phyloP scores from a whole-genome alignment of 371 early-diverging fungal genomes.

The Umbelopsis sp. region DNA sequence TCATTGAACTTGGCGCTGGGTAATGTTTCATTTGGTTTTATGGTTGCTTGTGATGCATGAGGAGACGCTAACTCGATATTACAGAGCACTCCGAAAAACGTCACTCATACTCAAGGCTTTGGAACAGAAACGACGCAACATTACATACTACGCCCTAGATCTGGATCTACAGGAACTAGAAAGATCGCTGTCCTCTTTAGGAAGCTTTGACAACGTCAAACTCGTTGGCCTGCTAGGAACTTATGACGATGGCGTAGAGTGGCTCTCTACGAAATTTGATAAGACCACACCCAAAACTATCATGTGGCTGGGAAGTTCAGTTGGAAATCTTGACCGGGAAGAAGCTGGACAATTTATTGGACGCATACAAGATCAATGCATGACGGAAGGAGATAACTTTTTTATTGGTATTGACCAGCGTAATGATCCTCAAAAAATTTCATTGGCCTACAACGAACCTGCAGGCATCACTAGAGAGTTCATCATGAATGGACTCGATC shows the following conservation, averaged over 20 bases:
- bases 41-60: not conserved
- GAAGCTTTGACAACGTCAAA: slow-evolving; percentile 54
- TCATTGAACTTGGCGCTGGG: slow-evolving; percentile 90
- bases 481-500: slow-evolving; percentile 83
- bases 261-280: slow-evolving; percentile 52
- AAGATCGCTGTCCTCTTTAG: slow-evolving; percentile 56
- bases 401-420: slow-evolving; percentile 85
- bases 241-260: slow-evolving; percentile 82
- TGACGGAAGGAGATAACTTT: slow-evolving; percentile 74
- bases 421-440: slow-evolving; percentile 69
- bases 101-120: slow-evolving; percentile 77
- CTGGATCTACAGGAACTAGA: slow-evolving; percentile 81
- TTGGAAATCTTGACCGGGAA: slow-evolving; percentile 75
- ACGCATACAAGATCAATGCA: slow-evolving; percentile 42
- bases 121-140: slow-evolving; percentile 58
- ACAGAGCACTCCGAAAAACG: slow-evolving; percentile 86
- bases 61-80: not conserved
- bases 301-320: slow-evolving; percentile 90
- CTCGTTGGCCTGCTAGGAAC: slow-evolving; percentile 87
- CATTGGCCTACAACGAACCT: slow-evolving; percentile 86
- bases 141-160: slow-evolving; percentile 93
- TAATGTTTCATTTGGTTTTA: slow-evolving; percentile 32
- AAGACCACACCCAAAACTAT: slow-evolving; percentile 63
- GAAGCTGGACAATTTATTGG: slow-evolving; percentile 59
- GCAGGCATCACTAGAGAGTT: slow-evolving; percentile 80